Evolutionary conservation across 1,284 basidiomycete genomes (phyloP), one percentile per base, ranked within the genome.

Genomic region (Coniferiporia sulphurascens): DNA sequence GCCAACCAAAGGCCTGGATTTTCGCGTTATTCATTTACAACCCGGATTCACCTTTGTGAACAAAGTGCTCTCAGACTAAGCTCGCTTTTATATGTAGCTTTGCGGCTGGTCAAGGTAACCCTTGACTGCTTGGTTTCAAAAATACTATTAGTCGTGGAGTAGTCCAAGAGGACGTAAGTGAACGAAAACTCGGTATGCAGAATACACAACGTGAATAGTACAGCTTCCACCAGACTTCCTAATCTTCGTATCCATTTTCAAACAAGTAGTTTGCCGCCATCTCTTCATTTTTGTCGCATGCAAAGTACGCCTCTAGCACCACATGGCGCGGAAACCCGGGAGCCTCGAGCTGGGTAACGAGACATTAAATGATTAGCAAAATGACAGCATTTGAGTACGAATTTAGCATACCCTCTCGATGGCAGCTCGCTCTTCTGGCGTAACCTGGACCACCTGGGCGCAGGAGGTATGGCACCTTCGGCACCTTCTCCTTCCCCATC

Each of bases 231-330:
- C 41, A 21, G 7, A 17, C 52, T 44, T 56, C 19, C 46, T 36
- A 64, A 63, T 86, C 85, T 1, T 89, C 87, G 66, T 85, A 88
- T 38, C 76, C 77, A 62, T 76, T 72, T 65, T 95, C 93, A 66
- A 95, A 95, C 67, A 95, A 73, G 68, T 87, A 95, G 70, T 95
- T 96, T 19, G 95, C 95, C 1, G 95, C 93, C 46, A 95, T 75
- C 71, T 96, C 93, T 74, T 98, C 95, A 69, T 98, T 93, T 81
- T 92, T 95, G 72, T 94, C 95, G 72, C 94, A 97, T 4, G 87
- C 87, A 74, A 94, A 83, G 75, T 91, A 98, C 0, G 95, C 95
- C 72, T 96, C 85, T 48, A 93, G 75, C 4, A 82, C 94, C 0
- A 78, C 76, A 55, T 93, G 80, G 49, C 92, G 81, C 21, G 89